Percentiles rank a stretch among this genome's conserved stretches.
These are phyloP conservation scores for Penicillium fuscoglaucum DNA, from an alignment of 2,329 filamentous ascomycete genomes.

Conservation along the genomic window DNA sequence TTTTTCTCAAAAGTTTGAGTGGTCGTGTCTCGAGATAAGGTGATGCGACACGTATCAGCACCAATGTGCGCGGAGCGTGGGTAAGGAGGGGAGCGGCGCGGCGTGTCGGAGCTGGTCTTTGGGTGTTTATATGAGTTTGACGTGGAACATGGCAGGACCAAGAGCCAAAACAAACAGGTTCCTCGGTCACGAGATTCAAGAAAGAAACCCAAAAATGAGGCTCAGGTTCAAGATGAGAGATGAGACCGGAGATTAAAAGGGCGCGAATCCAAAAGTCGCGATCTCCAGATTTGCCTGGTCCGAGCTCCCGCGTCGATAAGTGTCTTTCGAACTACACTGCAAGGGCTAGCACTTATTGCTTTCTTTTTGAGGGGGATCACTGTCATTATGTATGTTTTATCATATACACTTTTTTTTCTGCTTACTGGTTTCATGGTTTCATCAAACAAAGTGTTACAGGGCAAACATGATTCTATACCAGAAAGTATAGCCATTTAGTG, in stretches of 20 bases:
- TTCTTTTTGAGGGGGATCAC: not conserved
- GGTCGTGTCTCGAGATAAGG: not conserved
- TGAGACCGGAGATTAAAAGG: constrained; percentile 17
- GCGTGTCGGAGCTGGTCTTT: constrained; percentile 8
- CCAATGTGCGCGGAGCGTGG: not conserved
- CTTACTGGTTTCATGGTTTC: not conserved
- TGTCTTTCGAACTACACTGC: constrained; percentile 1
- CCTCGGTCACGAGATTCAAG: not conserved
- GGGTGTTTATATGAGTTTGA: constrained; percentile 11
- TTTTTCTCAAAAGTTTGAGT: not conserved
- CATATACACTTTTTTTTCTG: not conserved
- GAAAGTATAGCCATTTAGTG: not conserved
- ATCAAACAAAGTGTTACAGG: not conserved
- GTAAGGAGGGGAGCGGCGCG: constrained; percentile 4
- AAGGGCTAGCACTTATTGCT: not conserved
- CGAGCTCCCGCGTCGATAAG: constrained; percentile 33
- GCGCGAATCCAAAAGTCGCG: constrained; percentile 39
- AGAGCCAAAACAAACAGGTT: not conserved
- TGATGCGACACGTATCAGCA: constrained; percentile 1
- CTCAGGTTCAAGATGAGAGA: constrained; percentile 5
- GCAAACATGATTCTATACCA: not conserved
- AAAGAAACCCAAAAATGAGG: not conserved
- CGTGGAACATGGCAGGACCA: constrained; percentile 33
- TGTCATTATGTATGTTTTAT: not conserved
- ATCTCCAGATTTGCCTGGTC: constrained; percentile 39